phyloP scores from a whole-genome alignment of 176 grass and related monocot genomes.

The Themeda triandra region DNA sequence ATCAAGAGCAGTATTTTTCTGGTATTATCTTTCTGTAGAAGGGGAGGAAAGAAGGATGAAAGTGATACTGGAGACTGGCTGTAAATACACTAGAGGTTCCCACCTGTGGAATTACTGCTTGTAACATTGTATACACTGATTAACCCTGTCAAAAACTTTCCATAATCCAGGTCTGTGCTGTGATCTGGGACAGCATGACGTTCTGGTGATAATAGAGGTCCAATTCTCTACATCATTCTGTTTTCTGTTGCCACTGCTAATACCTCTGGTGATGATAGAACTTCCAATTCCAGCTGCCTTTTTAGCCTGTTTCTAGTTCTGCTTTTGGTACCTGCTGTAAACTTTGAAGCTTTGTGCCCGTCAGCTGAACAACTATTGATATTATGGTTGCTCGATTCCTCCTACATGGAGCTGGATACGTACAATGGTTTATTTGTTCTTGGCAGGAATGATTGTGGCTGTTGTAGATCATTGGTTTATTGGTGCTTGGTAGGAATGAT shows the following conservation, averaged over 20 bases:
- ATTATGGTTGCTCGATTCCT: neutral
- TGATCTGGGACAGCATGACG: neutral
- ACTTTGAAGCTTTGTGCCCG: neutral
- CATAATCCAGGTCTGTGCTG: constrained; percentile 22
- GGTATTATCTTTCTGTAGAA: neutral
- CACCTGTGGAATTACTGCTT: constrained; percentile 26
- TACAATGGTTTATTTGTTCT: neutral
- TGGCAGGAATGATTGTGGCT: neutral
- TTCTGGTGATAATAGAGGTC: constrained; percentile 20
- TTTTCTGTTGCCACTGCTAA: neutral
- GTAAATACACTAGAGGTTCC: constrained; percentile 10
- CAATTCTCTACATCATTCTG: neutral
- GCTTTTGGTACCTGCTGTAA: neutral
- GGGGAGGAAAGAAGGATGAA: neutral
- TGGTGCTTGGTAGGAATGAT: neutral
- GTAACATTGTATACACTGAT: constrained; percentile 39
- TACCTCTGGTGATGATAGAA: neutral
- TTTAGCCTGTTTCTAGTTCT: neutral
- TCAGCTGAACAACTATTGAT: neutral
- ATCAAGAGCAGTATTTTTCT: neutral
- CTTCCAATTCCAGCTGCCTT: neutral
- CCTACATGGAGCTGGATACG: neutral
- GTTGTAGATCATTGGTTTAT: neutral
- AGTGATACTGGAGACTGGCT: neutral
- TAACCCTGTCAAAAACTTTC: constrained; percentile 24